phyloP scores from a whole-genome alignment of 2,329 filamentous ascomycete species.

The Pseudogymnoascus sp. region DNA sequence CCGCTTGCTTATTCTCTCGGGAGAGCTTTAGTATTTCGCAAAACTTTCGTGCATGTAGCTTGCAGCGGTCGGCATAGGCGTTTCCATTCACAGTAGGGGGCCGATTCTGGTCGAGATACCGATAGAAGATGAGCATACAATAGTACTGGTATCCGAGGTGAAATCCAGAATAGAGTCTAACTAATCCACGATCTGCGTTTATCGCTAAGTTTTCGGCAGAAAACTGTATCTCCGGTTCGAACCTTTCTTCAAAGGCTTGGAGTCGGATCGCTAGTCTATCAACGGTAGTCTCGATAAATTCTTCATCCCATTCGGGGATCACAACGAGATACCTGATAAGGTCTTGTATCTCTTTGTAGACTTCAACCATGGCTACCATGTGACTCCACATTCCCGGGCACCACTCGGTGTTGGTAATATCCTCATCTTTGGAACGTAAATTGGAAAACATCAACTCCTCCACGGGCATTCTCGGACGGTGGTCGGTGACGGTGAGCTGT shows the following conservation, averaged over 20 bases:
- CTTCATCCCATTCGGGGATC: constrained; percentile 25
- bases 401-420: constrained; percentile 15
- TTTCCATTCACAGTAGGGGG: constrained; percentile 23
- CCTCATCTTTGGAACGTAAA: constrained; percentile 23
- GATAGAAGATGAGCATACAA: constrained; percentile 28
- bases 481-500: constrained; percentile 20
- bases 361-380: constrained; percentile 27
- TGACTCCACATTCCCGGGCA: constrained; percentile 27
- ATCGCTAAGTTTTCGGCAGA: constrained; percentile 21
- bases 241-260: constrained; percentile 19
- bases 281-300: constrained; percentile 16
- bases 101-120: constrained; percentile 28
- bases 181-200: constrained; percentile 23
- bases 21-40: constrained; percentile 26
- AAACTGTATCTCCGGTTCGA: constrained; percentile 19
- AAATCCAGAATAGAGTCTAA: constrained; percentile 28
- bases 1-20: constrained; percentile 19
- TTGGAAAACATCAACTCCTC: constrained; percentile 23
- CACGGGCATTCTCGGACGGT: constrained; percentile 22
- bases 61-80: constrained; percentile 27
- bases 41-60: constrained; percentile 25
- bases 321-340: constrained; percentile 26
- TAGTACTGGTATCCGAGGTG: constrained; percentile 31
- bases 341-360: constrained; percentile 28
- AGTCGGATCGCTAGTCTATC: constrained; percentile 17